Evolutionary conservation across 2,329 filamentous ascomycete species (phyloP), one percentile per base, ranked within the genome.

Genomic region (Beauveria sp.): DNA sequence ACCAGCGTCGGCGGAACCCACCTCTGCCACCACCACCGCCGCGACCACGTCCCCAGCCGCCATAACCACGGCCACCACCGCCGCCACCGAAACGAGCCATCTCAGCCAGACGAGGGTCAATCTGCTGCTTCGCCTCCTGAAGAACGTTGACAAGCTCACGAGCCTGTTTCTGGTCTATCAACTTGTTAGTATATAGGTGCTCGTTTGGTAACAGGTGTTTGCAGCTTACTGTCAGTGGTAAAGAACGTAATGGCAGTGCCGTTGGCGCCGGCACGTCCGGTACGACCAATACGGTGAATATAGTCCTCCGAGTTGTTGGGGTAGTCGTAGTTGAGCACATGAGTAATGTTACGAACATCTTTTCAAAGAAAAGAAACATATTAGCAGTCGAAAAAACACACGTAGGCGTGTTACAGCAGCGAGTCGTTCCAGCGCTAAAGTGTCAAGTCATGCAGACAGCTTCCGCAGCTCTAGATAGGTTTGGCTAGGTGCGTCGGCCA

Each of bases 301-400:
- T 98, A 98, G 74, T 98, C 93, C 81, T 99, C 95, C 72, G 95
- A 87, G 79, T 98, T 98, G 83, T 98, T 98, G 77, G 93, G 93
- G 80, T 98, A 98, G 78, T 98, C 95, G 90, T 98, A 97, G 88
- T 98, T 98, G 81, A 99, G 86, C 80, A 99, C 95, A 82, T 99
- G 95, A 80, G 95, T 98, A 83, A 99, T 99, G 85, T 99, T 96
- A 82, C 93, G 93, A 83, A 99, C 95, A 89, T 99, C 95, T 98
- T 97, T 75, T 73, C 72, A 73, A 71, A 71, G 72, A 66, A 80
- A 73, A 81, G 76, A 80, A 75, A 83, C 77, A 85, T 83, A 90
- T 96, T 96, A 96, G 91, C 81, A 84, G 81, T 78, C 80, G 80
- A 76, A 77, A 38, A 51, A 55, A 52, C 72, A 75, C 75, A 71